These are phyloP conservation scores for Microcyclosporella mali DNA, from an alignment of 2,329 filamentous ascomycete genomes.

Conservation along the genomic window DNA sequence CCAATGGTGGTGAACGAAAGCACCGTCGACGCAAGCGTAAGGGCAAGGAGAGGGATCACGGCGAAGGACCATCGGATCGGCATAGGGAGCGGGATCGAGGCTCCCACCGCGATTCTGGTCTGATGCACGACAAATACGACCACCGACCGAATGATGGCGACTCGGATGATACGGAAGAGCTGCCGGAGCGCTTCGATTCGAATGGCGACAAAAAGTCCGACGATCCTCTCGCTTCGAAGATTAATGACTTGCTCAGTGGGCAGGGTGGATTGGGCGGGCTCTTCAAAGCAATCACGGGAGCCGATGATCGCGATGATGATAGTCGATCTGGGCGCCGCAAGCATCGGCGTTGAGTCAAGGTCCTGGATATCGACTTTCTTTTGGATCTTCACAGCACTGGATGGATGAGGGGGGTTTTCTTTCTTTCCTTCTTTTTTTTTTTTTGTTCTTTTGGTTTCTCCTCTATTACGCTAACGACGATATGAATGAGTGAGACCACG, in stretches of 20 bases:
- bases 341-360: constrained; percentile 5
- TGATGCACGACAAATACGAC: constrained; percentile 27
- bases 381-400: no score
- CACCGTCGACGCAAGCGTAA: constrained; percentile 17
- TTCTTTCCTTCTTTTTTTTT: no score
- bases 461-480: constrained; percentile 1
- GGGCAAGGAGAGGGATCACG: constrained; percentile 9
- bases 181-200: constrained; percentile 34
- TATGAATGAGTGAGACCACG: background rate
- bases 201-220: constrained; percentile 28
- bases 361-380: no score
- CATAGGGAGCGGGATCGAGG: constrained; percentile 7
- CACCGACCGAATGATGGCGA: constrained; percentile 16
- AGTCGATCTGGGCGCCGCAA: constrained; percentile 16
- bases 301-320: constrained; percentile 12
- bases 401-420: background rate
- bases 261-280: constrained; percentile 25
- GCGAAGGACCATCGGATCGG: constrained; percentile 8
- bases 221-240: constrained; percentile 25
- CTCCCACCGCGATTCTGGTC: constrained; percentile 8
- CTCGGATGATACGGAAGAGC: constrained; percentile 30
- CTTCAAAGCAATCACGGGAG: constrained; percentile 22
- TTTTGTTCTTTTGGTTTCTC: no score
- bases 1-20: constrained; percentile 11
- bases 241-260: constrained; percentile 28